Conservation (phyloP, 2,329 filamentous ascomycete genomes). For the Graphium sp. region DNA sequence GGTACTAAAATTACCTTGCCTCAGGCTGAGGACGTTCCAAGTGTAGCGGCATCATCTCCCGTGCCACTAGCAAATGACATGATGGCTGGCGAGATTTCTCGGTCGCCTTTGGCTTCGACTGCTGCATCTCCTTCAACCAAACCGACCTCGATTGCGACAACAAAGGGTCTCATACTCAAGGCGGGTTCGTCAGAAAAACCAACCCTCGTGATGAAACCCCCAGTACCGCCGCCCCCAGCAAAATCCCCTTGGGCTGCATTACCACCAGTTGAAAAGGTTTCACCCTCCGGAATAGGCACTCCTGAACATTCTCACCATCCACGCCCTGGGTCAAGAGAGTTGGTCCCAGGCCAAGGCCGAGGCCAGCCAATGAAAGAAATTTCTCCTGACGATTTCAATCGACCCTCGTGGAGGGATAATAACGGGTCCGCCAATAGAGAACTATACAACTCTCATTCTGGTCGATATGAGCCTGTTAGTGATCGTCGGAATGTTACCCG, state of each 20-base stretch:
- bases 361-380: constrained; percentile 55
- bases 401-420: constrained; percentile 65
- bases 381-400: constrained; percentile 82
- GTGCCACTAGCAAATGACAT: constrained; percentile 12
- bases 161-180: constrained; percentile 49
- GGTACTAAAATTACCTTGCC: constrained; percentile 68
- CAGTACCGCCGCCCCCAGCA: constrained; percentile 47
- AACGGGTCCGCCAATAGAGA: constrained; percentile 48
- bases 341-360: constrained; percentile 30
- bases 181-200: constrained; percentile 50
- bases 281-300: constrained; percentile 48
- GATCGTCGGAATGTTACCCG: constrained; percentile 59
- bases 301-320: constrained; percentile 27
- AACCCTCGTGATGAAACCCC: constrained; percentile 56
- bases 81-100: constrained; percentile 21
- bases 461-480: constrained; percentile 74
- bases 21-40: constrained; percentile 32
- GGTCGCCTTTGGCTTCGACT: constrained; percentile 19
- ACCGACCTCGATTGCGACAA: constrained; percentile 28
- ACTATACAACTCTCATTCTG: constrained; percentile 88
- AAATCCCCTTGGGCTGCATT: constrained; percentile 88
- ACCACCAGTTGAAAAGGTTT: constrained; percentile 68
- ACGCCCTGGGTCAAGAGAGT: constrained; percentile 28
- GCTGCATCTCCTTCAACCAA: constrained; percentile 23
- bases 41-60: constrained; percentile 6